Conservation (phyloP, 1,284 basidiomycete species). For the Thecaphora frezii region DNA sequence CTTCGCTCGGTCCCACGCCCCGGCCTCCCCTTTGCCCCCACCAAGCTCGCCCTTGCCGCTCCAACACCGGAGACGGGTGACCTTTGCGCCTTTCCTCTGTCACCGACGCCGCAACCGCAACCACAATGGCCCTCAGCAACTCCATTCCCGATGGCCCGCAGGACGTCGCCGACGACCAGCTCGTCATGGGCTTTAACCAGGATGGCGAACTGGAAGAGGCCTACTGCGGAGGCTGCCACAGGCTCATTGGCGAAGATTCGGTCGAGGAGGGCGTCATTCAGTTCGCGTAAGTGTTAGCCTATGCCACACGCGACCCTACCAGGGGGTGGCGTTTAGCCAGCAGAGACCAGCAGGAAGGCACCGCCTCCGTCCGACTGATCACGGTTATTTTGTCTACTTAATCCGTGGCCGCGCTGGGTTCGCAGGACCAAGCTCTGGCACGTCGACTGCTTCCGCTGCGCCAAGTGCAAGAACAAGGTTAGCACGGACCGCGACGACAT, state of each 20-base stretch:
- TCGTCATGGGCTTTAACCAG: neutral
- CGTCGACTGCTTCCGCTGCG: constrained; percentile 44
- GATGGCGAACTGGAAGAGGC: constrained; percentile 43
- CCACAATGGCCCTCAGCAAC: neutral
- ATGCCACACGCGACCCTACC: neutral
- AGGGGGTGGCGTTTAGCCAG: too few species aligned
- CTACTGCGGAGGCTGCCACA: constrained; percentile 48
- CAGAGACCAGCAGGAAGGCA: too few species aligned
- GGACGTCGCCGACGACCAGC: neutral
- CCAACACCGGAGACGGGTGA: too few species aligned
- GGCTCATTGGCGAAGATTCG: constrained; percentile 45
- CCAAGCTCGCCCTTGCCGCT: too few species aligned
- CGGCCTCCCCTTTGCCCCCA: too few species aligned
- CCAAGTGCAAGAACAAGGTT: constrained; percentile 63
- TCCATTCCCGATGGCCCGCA: neutral
- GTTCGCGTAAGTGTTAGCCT: constrained; percentile 35
- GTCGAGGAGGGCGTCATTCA: constrained; percentile 49
- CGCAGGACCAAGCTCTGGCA: constrained; percentile 50
- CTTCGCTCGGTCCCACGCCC: too few species aligned
- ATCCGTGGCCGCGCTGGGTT: too few species aligned
- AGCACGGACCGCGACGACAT: constrained; percentile 84
- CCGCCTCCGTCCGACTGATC: neutral
- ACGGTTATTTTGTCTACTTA: neutral
- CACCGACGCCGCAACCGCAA: too few species aligned
- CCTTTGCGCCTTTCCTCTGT: too few species aligned